These are phyloP conservation scores for Mangifera indica DNA, from an alignment of 345 rosid species.

Conservation along the genomic window DNA sequence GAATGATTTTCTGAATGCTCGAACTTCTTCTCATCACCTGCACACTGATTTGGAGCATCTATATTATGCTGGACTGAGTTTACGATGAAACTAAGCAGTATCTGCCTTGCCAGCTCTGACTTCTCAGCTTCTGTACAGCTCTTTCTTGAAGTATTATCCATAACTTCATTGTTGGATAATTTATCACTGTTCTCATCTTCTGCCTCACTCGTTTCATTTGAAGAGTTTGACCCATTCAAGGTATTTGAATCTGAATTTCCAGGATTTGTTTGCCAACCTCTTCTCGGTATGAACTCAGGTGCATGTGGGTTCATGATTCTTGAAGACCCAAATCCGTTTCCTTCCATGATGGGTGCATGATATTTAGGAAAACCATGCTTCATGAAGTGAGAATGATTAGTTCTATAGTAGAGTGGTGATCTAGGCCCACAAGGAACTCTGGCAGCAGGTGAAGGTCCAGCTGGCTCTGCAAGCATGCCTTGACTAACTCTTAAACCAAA, in stretches of 20 bases:
- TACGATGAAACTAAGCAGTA: constrained; percentile 67
- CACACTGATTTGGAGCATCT: constrained; percentile 31
- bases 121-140: constrained; percentile 41
- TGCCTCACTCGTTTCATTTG: constrained; percentile 19
- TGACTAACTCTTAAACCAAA: constrained; percentile 47
- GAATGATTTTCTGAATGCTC: constrained; percentile 35
- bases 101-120: constrained; percentile 67
- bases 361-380: constrained; percentile 35
- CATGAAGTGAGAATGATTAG: constrained; percentile 33
- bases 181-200: constrained; percentile 28
- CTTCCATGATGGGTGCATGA: constrained; percentile 28
- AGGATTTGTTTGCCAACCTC: constrained; percentile 37
- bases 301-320: constrained; percentile 63
- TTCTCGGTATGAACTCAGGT: constrained; percentile 58
- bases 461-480: constrained; percentile 41
- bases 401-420: constrained; percentile 45
- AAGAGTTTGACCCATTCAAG: constrained; percentile 23
- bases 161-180: constrained; percentile 19
- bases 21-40: constrained; percentile 27
- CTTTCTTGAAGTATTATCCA: constrained; percentile 28
- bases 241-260: constrained; percentile 26
- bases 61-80: constrained; percentile 54
- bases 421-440: constrained; percentile 61
- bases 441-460: constrained; percentile 43
- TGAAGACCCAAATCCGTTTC: constrained; percentile 27